Base-by-base conservation (phyloP, 768 basidiomycete species). In the Boletus rufocinnamomeus region DNA sequence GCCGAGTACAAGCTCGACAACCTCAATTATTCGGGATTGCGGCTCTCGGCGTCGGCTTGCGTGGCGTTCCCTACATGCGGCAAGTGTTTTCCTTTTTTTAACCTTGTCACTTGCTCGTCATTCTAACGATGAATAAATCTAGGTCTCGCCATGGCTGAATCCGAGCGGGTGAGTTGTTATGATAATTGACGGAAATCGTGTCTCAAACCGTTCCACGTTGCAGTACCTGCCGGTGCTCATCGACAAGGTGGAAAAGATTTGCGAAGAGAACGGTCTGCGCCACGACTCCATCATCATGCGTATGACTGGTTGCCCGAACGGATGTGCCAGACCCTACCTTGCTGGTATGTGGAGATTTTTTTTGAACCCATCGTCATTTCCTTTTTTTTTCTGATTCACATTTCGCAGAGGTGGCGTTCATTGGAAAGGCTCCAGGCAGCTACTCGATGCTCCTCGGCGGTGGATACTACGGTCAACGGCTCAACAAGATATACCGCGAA, bases 271-370 rank as follows among this genome's bases (percentile, higher is more conserved):
- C 65, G 96, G 96, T 21, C 79, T 98, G 43, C 82, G 96, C 47
- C 88, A 97, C 70, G 96, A 99, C 74, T 87, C 90, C 3, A 96
- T 98, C 63, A 86, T 98, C 59, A 98, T 99, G 96, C 85, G 96
- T 53, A 98, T 98, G 95, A 98, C 95, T 17, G 96, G 96, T 50
- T 98, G 95, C 65, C 93, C 93, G 3, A 95, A 94, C 66, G 93
- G 93, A 38, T 95, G 95, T 71, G 92, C 95, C 2, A 82, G 95
- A 58, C 96, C 94, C 38, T 98, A 96, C 73, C 78, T 95, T 46
- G 96, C 92, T 49, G 90, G 90, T 87, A 45, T 11, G 85, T 67
- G 27, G 37, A 41, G 5, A 6, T 37, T 1, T 25, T 35, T 32
- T 27, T 34, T 19, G 5, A 25, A 19, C 3, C 5, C 3, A 4